Percentiles rank a stretch among this genome's conserved stretches.
Evolutionary conservation across 371 early-diverging fungal species (phyloP).

Genomic region (Parasitella parasitica): DNA sequence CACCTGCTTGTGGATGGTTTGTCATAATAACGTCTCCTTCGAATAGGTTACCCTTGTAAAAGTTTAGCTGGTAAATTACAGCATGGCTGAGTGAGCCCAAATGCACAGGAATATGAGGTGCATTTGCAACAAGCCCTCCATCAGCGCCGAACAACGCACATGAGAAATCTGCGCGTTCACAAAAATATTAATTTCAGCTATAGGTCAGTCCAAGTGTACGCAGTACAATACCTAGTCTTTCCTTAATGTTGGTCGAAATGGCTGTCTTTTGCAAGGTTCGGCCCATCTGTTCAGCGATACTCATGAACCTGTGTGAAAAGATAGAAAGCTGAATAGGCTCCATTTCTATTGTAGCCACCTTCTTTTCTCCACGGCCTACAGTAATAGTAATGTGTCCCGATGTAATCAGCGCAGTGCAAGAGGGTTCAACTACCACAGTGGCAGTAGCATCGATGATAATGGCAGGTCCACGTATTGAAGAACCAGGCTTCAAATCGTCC

Average conservation of each 20-base stretch:
- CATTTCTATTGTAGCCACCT: conserved; percentile 54
- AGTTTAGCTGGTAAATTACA: conserved; percentile 84
- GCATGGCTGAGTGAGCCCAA: conserved; percentile 93
- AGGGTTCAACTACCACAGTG: conserved; percentile 86
- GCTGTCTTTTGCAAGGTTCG: conserved; percentile 91
- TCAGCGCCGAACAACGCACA: conserved; percentile 96
- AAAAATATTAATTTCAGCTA: background rate
- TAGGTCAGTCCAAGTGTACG: background rate
- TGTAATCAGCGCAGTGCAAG: conserved; percentile 75
- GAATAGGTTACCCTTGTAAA: conserved; percentile 59
- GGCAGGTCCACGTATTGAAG: conserved; percentile 80
- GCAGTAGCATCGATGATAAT: conserved; percentile 86
- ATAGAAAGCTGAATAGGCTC: conserved; percentile 90
- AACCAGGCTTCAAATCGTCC: conserved; percentile 62
- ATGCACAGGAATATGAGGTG: conserved; percentile 97
- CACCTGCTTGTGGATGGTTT: conserved; percentile 96
- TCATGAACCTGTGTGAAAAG: conserved; percentile 96
- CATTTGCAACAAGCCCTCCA: conserved; percentile 86
- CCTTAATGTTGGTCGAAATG: conserved; percentile 96
- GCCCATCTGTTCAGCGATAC: conserved; percentile 98
- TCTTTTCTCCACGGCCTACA: conserved; percentile 49
- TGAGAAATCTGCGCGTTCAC: conserved; percentile 74
- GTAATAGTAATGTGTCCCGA: conserved; percentile 77
- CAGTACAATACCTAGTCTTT: conserved; percentile 69
- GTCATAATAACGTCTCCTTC: conserved; percentile 95